phyloP scores from a whole-genome alignment of 129 eudicot genomes.

The Gnaphalium uliginosum region DNA sequence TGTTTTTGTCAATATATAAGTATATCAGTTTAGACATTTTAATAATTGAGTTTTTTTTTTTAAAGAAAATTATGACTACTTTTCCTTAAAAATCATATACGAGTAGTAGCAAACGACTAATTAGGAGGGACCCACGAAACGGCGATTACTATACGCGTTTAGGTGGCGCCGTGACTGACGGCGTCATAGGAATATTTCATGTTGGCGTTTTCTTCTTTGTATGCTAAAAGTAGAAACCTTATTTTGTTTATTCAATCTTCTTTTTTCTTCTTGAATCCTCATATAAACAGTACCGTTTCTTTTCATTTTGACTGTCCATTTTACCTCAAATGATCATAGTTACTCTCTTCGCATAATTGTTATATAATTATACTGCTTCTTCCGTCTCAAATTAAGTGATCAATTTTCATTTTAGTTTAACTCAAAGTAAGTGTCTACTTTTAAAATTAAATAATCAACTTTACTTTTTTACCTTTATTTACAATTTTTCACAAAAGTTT shows the following conservation, averaged over 20 bases:
- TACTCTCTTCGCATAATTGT: too few relatives aligned
- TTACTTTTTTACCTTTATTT: too few relatives aligned
- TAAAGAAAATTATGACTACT: not conserved
- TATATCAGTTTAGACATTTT: not conserved
- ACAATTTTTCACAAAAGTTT: too few relatives aligned
- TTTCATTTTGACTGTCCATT: not conserved
- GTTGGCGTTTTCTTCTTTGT: slow-evolving; percentile 20
- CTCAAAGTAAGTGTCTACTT: too few relatives aligned
- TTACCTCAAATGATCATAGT: too few relatives aligned
- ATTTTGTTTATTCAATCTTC: not conserved
- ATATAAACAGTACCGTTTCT: not conserved
- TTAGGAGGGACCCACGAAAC: slow-evolving; percentile 28
- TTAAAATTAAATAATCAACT: too few relatives aligned
- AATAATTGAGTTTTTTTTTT: not conserved
- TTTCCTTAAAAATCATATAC: not conserved
- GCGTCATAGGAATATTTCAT: slow-evolving; percentile 23
- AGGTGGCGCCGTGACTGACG: slow-evolving; percentile 41
- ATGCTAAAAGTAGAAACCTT: slow-evolving; percentile 10
- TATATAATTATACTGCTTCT: too few relatives aligned
- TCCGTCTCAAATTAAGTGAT: too few relatives aligned
- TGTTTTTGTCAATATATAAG: not conserved
- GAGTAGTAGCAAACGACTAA: slow-evolving; percentile 33
- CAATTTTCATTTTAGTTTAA: too few relatives aligned
- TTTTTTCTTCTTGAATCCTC: not conserved
- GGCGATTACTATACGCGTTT: slow-evolving; percentile 39